phyloP scores from a whole-genome alignment of 2,329 filamentous ascomycete species.

The Magnaporthiopsis incrustans region DNA sequence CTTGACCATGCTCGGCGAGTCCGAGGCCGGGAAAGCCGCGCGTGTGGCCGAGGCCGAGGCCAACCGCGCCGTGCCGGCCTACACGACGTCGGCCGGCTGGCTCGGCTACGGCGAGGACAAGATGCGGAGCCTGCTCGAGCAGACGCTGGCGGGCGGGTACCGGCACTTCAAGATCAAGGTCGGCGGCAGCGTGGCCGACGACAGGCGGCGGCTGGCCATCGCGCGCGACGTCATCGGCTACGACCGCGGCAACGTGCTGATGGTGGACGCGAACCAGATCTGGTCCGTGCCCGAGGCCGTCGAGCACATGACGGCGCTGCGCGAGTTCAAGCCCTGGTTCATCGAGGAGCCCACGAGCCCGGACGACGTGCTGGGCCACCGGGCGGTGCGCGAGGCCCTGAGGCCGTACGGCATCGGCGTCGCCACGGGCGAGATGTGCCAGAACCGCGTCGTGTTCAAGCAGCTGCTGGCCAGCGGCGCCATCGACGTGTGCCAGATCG shows the following conservation, averaged over 20 bases:
- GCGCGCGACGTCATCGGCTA: constrained; percentile 75
- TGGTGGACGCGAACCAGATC: constrained; percentile 91
- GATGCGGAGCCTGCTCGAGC: constrained; percentile 65
- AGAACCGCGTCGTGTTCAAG: constrained; percentile 92
- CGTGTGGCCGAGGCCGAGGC: constrained; percentile 66
- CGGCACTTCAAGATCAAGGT: constrained; percentile 89
- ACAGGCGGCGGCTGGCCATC: constrained; percentile 62
- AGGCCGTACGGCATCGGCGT: constrained; percentile 70
- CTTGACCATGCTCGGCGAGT: constrained; percentile 57
- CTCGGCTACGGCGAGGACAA: constrained; percentile 85
- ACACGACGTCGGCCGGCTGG: constrained; percentile 88
- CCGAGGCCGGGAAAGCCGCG: constrained; percentile 59
- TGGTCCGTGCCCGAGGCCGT: constrained; percentile 90
- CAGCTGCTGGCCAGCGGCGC: constrained; percentile 73
- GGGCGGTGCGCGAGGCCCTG: constrained; percentile 73
- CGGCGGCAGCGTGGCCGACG: constrained; percentile 62
- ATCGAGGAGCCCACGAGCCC: constrained; percentile 91
- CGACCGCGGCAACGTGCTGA: constrained; percentile 66
- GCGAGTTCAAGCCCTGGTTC: constrained; percentile 83
- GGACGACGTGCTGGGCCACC: constrained; percentile 84
- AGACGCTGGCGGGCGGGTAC: constrained; percentile 72
- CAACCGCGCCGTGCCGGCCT: constrained; percentile 74
- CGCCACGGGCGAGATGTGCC: constrained; percentile 90
- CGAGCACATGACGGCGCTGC: constrained; percentile 73
- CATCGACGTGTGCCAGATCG: constrained; percentile 83